phyloP scores from a whole-genome alignment of 352 stramenopile genomes.

The Globisporangium megalacanthum region DNA sequence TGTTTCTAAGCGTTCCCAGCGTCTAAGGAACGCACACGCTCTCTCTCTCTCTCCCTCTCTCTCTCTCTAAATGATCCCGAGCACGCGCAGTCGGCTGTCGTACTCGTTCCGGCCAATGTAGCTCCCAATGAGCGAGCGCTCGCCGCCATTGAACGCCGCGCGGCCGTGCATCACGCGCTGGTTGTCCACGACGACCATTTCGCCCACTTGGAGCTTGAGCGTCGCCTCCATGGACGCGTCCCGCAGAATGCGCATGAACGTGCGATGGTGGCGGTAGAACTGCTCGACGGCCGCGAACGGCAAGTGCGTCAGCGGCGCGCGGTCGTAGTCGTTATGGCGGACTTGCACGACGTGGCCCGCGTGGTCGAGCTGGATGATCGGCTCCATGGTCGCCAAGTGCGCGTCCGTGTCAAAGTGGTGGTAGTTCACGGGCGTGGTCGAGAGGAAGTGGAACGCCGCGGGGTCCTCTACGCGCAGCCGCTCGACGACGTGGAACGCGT shows the following conservation, averaged over 20 bases:
- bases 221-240: conserved; percentile 56
- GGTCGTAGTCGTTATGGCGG: conserved; percentile 88
- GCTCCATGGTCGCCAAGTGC: conserved; percentile 74
- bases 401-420: conserved; percentile 75
- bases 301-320: conserved; percentile 73
- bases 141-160: conserved; percentile 67
- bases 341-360: conserved; percentile 72
- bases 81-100: conserved; percentile 73
- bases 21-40: not conserved
- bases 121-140: conserved; percentile 79
- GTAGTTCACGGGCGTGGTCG: conserved; percentile 63
- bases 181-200: conserved; percentile 26
- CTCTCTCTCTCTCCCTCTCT: not conserved
- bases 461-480: conserved; percentile 47
- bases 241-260: conserved; percentile 62
- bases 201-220: conserved; percentile 5
- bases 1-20: no score
- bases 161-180: conserved; percentile 83
- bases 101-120: conserved; percentile 87
- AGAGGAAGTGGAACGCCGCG: conserved; percentile 67
- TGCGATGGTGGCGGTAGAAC: conserved; percentile 76
- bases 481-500: conserved; percentile 75
- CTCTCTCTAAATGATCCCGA: conserved; percentile 64
- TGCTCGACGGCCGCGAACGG: conserved; percentile 56
- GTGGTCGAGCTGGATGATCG: conserved; percentile 73